A percentile compares a stretch with the other conserved stretches of the same genome.
Conservation (phyloP, 805 yeast species). For the Candida schatavii region DNA sequence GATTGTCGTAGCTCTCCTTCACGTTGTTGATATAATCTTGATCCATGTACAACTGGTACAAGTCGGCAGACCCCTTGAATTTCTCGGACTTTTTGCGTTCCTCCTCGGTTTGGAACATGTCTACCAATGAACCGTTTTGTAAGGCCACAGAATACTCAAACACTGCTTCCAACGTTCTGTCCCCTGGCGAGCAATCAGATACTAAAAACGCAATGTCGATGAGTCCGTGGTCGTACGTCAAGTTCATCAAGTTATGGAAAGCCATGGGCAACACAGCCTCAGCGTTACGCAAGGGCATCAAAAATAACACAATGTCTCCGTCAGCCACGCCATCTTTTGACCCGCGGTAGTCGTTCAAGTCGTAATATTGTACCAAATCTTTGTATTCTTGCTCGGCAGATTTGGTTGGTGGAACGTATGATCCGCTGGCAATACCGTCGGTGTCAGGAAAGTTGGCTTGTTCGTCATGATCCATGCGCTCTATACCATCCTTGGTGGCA, state of each 20-base stretch:
- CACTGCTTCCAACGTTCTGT: slow-evolving; percentile 62
- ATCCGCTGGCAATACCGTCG: slow-evolving; percentile 8
- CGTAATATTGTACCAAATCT: slow-evolving; percentile 57
- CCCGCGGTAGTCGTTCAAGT: slow-evolving; percentile 58
- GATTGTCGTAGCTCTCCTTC: slow-evolving; percentile 57
- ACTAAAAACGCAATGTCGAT: slow-evolving; percentile 81
- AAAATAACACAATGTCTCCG: slow-evolving; percentile 64
- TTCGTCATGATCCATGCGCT: slow-evolving; percentile 2
- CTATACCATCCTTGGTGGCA: slow-evolving; percentile 32
- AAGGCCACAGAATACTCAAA: slow-evolving; percentile 63
- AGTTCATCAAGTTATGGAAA: slow-evolving; percentile 80
- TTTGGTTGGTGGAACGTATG: slow-evolving; percentile 5
- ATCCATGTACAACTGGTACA: slow-evolving; percentile 71
- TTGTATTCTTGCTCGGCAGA: slow-evolving; percentile 35
- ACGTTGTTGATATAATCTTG: slow-evolving; percentile 55
- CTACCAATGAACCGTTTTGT: slow-evolving; percentile 65
- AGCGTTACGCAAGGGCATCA: slow-evolving; percentile 79
- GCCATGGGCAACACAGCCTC: slow-evolving; percentile 74
- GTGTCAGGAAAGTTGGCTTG: no score
- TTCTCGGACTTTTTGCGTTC: slow-evolving; percentile 27
- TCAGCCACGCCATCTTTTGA: slow-evolving; percentile 44
- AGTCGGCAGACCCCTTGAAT: slow-evolving; percentile 54
- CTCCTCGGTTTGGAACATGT: slow-evolving; percentile 44
- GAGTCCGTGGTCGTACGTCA: slow-evolving; percentile 77
- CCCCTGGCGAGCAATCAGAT: slow-evolving; percentile 72